Conservation (phyloP, 805 yeast species). For the Pichia pseudocactophila region DNA sequence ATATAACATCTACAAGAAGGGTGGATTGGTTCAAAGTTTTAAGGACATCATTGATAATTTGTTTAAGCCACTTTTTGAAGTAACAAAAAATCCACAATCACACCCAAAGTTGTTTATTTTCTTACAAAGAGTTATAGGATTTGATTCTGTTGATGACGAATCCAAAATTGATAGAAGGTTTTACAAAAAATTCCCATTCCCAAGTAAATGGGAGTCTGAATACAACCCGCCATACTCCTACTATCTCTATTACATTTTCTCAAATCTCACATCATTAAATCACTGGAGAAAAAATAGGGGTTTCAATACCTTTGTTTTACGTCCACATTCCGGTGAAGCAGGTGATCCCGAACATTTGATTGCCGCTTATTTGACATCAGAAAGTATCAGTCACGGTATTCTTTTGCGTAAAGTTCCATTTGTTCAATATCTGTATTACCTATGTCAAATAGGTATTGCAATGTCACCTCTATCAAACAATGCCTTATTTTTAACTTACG, state of each 20-base stretch:
- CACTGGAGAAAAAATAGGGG: conserved; percentile 70
- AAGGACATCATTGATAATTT: conserved; percentile 70
- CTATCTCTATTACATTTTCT: conserved; percentile 80
- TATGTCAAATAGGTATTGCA: conserved; percentile 94
- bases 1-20: conserved; percentile 78
- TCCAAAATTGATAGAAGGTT: conserved; percentile 81
- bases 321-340: conserved; percentile 99
- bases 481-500: conserved; percentile 91
- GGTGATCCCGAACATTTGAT: conserved; percentile 98
- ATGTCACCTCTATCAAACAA: conserved; percentile 98
- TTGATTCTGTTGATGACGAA: conserved; percentile 98
- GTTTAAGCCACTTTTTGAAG: conserved; percentile 86
- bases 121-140: conserved; percentile 90
- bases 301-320: conserved; percentile 81
- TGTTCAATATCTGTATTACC: conserved; percentile 84
- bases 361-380: conserved; percentile 79
- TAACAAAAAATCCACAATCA: conserved; percentile 68
- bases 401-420: conserved; percentile 88
- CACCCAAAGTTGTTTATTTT: conserved; percentile 90
- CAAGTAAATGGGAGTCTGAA: conserved; percentile 67
- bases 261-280: conserved; percentile 80
- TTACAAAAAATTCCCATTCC: conserved; percentile 77
- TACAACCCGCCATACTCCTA: conserved; percentile 97
- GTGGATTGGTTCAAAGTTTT: conserved; percentile 61
- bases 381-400: conserved; percentile 94